These are phyloP conservation scores for Deinandra increscens DNA, from an alignment of 129 eudicot genomes.

Conservation along the genomic window DNA sequence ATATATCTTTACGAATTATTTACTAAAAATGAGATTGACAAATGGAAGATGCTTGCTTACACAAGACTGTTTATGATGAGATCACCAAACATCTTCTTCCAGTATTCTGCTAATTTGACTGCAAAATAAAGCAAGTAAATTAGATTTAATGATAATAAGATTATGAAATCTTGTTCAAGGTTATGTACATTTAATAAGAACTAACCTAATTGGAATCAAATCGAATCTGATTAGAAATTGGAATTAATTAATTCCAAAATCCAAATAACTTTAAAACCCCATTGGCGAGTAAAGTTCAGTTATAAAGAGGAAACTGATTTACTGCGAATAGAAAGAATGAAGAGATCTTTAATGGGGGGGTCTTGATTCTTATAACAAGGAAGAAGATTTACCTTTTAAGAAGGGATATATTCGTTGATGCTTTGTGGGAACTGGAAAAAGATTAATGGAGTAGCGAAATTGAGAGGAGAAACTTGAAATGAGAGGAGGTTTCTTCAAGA, in stretches of 20 bases:
- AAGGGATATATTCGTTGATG: constrained; percentile 9
- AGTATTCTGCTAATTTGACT: constrained; percentile 6
- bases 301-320: neutral
- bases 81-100: constrained; percentile 62
- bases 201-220: constrained; percentile 19
- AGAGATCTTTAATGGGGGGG: constrained; percentile 17
- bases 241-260: neutral
- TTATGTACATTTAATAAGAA: neutral
- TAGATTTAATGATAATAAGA: neutral
- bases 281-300: neutral
- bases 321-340: neutral
- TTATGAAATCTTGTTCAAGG: neutral
- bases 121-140: neutral
- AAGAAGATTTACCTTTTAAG: constrained; percentile 20
- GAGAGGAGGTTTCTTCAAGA: constrained; percentile 1
- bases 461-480: neutral
- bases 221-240: constrained; percentile 22
- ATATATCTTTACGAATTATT: no score
- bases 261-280: neutral
- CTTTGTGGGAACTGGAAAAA: constrained; percentile 7
- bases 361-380: constrained; percentile 19
- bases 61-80: constrained; percentile 60
- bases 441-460: constrained; percentile 8
- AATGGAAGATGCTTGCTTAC: constrained; percentile 48
- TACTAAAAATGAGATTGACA: neutral